Evolutionary conservation across 352 stramenopile species (phyloP).

Genomic region (Globisporangium acanthophoron): DNA sequence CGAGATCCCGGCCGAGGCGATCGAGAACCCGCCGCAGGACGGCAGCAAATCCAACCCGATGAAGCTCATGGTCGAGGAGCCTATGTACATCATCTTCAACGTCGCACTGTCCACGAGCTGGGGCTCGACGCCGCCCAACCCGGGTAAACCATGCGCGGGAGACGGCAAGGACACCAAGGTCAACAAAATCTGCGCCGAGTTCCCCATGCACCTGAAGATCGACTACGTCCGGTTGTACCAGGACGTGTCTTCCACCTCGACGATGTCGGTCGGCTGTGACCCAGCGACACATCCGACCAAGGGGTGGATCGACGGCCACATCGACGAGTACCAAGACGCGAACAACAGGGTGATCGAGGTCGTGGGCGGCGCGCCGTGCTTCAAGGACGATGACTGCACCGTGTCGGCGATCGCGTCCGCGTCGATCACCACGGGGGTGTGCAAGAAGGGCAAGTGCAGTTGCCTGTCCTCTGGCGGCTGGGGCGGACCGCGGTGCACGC

Average conservation of each 20-base stretch:
- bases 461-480: constrained; percentile 30
- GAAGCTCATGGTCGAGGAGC: constrained; percentile 93
- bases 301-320: constrained; percentile 72
- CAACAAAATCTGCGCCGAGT: constrained; percentile 56
- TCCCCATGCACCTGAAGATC: constrained; percentile 70
- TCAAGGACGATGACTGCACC: no score
- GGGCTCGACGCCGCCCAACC: constrained; percentile 68
- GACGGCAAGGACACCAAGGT: constrained; percentile 31
- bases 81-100: constrained; percentile 95
- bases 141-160: constrained; percentile 45
- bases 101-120: constrained; percentile 89
- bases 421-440: constrained; percentile 25
- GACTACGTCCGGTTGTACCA: constrained; percentile 83
- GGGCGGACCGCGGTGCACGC: constrained; percentile 42
- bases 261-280: constrained; percentile 58
- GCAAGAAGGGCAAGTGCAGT: constrained; percentile 20
- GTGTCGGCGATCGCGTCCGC: not conserved
- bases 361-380: no score
- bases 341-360: no score
- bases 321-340: constrained; percentile 65
- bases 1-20: constrained; percentile 66
- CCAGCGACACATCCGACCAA: constrained; percentile 54
- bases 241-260: constrained; percentile 27
- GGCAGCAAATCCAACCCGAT: constrained; percentile 49
- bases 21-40: constrained; percentile 52